Percentiles rank a stretch among this genome's conserved stretches.
Evolutionary conservation across 768 basidiomycete genomes (phyloP).

Genomic region (Agrocybe pediades): DNA sequence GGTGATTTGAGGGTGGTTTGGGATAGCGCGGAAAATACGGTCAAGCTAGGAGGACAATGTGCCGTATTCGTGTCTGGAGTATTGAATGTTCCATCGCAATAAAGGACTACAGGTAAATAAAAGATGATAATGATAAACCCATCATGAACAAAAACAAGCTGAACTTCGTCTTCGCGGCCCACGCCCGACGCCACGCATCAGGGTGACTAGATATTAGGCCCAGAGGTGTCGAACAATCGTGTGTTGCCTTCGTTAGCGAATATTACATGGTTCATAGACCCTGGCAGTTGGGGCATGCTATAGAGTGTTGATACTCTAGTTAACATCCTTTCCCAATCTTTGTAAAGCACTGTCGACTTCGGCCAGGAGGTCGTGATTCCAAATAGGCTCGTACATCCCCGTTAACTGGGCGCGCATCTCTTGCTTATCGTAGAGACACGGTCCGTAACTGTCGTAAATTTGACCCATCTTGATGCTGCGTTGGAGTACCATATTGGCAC

Average conservation of each 20-base stretch:
- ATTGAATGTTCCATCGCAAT: conserved; percentile 7
- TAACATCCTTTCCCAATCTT: conserved; percentile 14
- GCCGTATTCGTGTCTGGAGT: conserved; percentile 35
- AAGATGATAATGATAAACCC: too few species aligned
- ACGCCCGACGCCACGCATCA: too few species aligned
- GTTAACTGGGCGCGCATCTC: conserved; percentile 34
- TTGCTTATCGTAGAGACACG: conserved; percentile 28
- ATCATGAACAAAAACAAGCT: too few species aligned
- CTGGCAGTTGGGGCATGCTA: too few species aligned
- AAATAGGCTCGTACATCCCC: conserved; percentile 49
- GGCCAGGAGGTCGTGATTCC: conserved; percentile 45
- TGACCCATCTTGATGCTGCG: conserved; percentile 42
- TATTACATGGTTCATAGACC: too few species aligned
- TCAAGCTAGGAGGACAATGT: conserved; percentile 39
- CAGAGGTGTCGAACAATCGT: too few species aligned
- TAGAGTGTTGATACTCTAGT: not conserved
- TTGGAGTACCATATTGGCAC: conserved; percentile 50
- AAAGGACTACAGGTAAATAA: not conserved
- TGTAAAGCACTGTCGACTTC: conserved; percentile 38
- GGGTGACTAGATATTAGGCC: too few species aligned
- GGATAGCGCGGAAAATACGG: conserved; percentile 28
- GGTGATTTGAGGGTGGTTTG: conserved; percentile 45
- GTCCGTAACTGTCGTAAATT: conserved; percentile 43
- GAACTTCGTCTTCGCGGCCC: too few species aligned
- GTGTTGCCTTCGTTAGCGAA: too few species aligned